phyloP scores from a whole-genome alignment of 495 filamentous ascomycete genomes.

The Immersiella caudata region DNA sequence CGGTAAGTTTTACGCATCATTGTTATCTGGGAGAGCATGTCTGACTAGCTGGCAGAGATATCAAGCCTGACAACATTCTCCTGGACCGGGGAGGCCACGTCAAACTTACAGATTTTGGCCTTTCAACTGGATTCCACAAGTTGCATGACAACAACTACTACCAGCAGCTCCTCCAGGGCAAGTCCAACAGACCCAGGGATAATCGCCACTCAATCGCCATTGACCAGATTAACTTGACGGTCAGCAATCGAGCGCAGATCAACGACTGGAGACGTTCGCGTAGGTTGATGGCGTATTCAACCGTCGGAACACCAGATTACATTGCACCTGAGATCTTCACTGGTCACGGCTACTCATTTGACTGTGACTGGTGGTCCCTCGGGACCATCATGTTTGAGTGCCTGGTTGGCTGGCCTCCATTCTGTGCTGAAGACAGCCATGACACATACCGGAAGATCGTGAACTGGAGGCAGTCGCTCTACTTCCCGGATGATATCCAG shows the following conservation, averaged over 20 bases:
- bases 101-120: constrained; percentile 97
- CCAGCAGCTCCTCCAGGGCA: constrained; percentile 85
- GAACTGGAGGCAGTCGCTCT: constrained; percentile 92
- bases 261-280: constrained; percentile 98
- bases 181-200: constrained; percentile 68
- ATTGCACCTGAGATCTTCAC: constrained; percentile 99
- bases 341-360: constrained; percentile 89
- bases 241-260: constrained; percentile 93
- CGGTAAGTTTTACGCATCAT: constrained; percentile 58
- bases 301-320: constrained; percentile 97
- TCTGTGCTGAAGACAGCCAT: constrained; percentile 96
- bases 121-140: constrained; percentile 97
- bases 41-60: constrained; percentile 65
- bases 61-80: constrained; percentile 98
- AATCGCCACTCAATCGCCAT: constrained; percentile 90
- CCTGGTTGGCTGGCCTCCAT: constrained; percentile 97
- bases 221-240: constrained; percentile 97
- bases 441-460: constrained; percentile 99
- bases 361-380: constrained; percentile 98
- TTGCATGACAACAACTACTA: constrained; percentile 98
- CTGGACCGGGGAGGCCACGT: constrained; percentile 94
- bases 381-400: constrained; percentile 99
- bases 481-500: constrained; percentile 94
- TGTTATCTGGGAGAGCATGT: neutral
- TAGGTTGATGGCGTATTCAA: constrained; percentile 94